phyloP scores from a whole-genome alignment of 108 stramenopile genomes.

The Cyclotella baltica region DNA sequence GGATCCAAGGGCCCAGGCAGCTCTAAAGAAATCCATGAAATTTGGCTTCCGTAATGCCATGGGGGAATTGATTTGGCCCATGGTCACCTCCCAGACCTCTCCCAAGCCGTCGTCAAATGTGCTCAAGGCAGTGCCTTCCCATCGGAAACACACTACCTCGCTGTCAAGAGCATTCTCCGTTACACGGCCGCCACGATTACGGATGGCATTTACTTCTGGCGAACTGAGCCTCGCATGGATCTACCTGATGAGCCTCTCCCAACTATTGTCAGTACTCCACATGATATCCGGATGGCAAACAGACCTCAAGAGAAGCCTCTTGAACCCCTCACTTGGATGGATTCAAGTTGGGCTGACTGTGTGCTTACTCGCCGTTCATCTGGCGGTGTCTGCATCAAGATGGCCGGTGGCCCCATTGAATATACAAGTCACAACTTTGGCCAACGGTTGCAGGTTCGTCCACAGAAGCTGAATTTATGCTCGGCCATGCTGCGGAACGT shows the following conservation, averaged over 20 bases:
- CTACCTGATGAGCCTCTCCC: constrained; percentile 27
- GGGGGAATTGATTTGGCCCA: constrained; percentile 2
- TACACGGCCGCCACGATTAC: neutral
- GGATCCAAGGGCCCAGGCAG: neutral
- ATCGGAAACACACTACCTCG: neutral
- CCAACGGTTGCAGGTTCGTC: constrained; percentile 12
- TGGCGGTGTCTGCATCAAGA: constrained; percentile 23
- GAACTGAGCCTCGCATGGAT: constrained; percentile 9
- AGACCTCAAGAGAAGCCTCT: neutral
- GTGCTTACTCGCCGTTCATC: constrained; percentile 19
- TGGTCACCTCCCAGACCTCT: neutral
- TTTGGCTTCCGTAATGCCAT: neutral
- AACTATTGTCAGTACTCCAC: neutral
- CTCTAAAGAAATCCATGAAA: neutral
- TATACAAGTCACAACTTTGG: constrained; percentile 22
- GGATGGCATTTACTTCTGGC: constrained; percentile 31
- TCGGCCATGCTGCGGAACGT: neutral
- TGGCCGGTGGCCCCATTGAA: constrained; percentile 42
- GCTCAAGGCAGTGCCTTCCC: neutral
- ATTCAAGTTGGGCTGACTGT: neutral
- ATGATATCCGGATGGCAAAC: neutral
- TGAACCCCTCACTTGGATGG: neutral
- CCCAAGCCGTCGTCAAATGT: neutral
- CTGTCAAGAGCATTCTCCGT: neutral
- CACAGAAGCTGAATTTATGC: neutral